Evolutionary conservation across 2,329 filamentous ascomycete genomes (phyloP), one percentile per base, ranked within the genome.

Genomic region (Epicoccum nigrum): DNA sequence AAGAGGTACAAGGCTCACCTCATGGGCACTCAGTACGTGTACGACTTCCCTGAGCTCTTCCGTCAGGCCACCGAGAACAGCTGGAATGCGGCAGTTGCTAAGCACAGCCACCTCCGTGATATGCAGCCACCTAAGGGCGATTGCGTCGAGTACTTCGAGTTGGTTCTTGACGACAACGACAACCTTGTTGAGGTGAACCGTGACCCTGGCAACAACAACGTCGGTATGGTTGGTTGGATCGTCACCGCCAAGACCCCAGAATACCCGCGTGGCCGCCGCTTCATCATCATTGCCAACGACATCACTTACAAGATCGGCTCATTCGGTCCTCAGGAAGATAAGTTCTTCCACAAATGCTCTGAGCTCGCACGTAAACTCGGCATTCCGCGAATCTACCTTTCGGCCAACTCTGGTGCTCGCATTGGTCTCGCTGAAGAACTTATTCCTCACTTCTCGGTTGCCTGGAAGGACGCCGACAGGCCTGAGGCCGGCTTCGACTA

Each of bases 21-120:
- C 56, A 97, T 99, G 92, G 94, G 94, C 59, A 99, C 94, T 21
- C 94, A 99, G 77, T 99, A 97, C 73, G 94, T 97, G 46, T 99
- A 99, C 74, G 94, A 99, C 77, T 99, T 99, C 88, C 94, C 94
- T 23, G 94, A 99, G 82, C 86, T 99, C 40, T 99, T 99, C 89
- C 86, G 94, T 70, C 94, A 97, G 77, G 92, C 94, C 35, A 91
- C 96, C 71, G 92, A 97, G 80, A 97, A 97, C 82, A 89, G 85
- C 77, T 99, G 94, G 94, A 78, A 80, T 69, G 87, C 87, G 74
- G 86, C 86, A 49, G 82, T 89, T 59, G 85, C 86, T 73, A 86
- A 87, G 72, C 86, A 93, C 67, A 82, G 90, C 9, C 80, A 82
- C 16, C 79, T 97, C 54, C 85, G 85, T 41, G 85, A 91, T 33